Evolutionary conservation across 2,329 filamentous ascomycete genomes (phyloP), one percentile per base, ranked within the genome.

Genomic region (Chalara sp.): DNA sequence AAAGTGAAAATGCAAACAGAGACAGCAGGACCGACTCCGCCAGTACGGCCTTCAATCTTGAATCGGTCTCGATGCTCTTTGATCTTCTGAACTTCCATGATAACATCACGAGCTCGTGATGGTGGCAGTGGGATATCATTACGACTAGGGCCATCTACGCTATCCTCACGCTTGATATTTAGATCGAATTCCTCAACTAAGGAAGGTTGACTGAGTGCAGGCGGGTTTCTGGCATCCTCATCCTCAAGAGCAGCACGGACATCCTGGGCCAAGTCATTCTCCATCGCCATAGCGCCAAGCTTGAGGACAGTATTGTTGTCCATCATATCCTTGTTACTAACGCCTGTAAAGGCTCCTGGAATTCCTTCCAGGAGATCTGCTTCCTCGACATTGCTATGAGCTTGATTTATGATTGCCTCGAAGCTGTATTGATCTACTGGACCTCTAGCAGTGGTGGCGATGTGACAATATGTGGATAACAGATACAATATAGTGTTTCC

Each of bases 1-100:
- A 97, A 96, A 1, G 93, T 99, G 67, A 95, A 96, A 87, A 97
- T 97, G 74, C 89, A 93, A 29, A 95, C 85, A 62, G 90, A 95
- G 53, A 96, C 77, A 30, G 84, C 84, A 49, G 89, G 82, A 11
- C 91, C 89, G 47, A 91, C 79, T 6, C 91, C 92, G 12, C 89
- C 88, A 10, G 87, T 92, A 33, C 87, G 81, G 21, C 84, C 82
- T 53, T 95, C 88, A 51, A 97, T 92, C 64, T 83, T 86, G 67
- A 96, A 95, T 13, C 92, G 81, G 63, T 97, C 92, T 28, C 93
- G 83, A 63, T 95, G 89, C 68, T 99, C 93, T 57, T 89, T 88
- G 7, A 97, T 83, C 65, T 92, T 93, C 63, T 93, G 89, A 61
- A 97, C 90, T 68, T 97, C 93, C 72, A 96, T 88, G 31, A 89